phyloP scores from a whole-genome alignment of 139 green algal genomes.

The Coelastrella sp. region DNA sequence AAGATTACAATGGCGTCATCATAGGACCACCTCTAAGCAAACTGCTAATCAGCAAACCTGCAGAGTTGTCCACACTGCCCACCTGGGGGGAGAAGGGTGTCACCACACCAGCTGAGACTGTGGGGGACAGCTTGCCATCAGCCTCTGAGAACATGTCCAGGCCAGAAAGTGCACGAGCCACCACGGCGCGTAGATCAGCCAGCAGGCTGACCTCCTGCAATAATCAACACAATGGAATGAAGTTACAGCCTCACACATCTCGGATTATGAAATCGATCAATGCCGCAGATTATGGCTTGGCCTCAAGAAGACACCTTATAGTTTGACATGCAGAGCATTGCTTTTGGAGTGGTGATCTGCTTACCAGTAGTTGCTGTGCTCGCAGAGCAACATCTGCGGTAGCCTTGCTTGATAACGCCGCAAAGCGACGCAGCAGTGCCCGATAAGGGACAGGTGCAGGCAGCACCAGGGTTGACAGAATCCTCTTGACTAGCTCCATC shows the following conservation, averaged over 20 bases:
- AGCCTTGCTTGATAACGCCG: slow-evolving; percentile 70
- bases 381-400: slow-evolving; percentile 61
- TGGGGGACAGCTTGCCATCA: slow-evolving; percentile 49
- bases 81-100: slow-evolving; percentile 36
- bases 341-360: neutral
- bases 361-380: slow-evolving; percentile 78
- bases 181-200: slow-evolving; percentile 85
- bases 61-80: neutral
- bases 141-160: slow-evolving; percentile 88
- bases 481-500: slow-evolving; percentile 74
- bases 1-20: too few species aligned
- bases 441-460: slow-evolving; percentile 80
- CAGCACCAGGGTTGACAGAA: slow-evolving; percentile 87
- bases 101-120: slow-evolving; percentile 25
- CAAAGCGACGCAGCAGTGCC: slow-evolving; percentile 80
- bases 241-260: neutral
- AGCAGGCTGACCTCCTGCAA: slow-evolving; percentile 88
- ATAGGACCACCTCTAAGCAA: too few species aligned
- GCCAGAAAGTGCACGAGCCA: slow-evolving; percentile 87
- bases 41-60: neutral
- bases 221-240: neutral
- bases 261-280: neutral
- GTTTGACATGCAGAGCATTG: neutral
- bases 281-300: too few species aligned
- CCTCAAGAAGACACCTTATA: too few species aligned